Base-by-base conservation (phyloP, 2,329 filamentous ascomycete genomes). In the Monosporascus sp. region DNA sequence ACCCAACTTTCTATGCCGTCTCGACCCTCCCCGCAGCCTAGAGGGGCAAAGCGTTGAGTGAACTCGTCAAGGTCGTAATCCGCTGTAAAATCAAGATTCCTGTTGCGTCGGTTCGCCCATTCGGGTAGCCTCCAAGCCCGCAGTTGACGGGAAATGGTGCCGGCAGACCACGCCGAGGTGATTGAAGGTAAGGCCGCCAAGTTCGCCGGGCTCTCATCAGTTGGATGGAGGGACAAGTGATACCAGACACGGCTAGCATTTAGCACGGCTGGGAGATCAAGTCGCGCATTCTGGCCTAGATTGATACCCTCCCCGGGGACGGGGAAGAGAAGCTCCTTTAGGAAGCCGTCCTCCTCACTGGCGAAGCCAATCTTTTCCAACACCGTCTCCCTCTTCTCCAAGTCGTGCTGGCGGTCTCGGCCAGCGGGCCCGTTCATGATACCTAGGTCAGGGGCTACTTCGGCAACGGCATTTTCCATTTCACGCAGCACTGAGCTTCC, bases 11-110 rank as follows among this genome's bases (percentile, higher is more conserved):
- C 90, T 50, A 97, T 91, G 48, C 93, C 94, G 57, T 99, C 94
- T 57, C 85, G 85, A 53, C 94, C 94, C 59, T 96, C 90, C 62
- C 87, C 83, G 70, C 94, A 99, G 15, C 94, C 94, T 0, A 99
- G 80, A 6, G 83, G 77, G 5, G 85, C 78, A 67, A 97, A 99
- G 45, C 94, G 85, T 61, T 87, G 85, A 20, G 86, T 82, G 63
- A 99, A 97, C 68, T 99, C 94, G 17, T 96, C 90, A 5, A 92
- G 76, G 64, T 99, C 94, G 61, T 97, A 99, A 65, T 99, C 94
- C 1, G 92, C 90, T 0, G 94, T 99, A 70, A 96, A 99, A 67
- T 99, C 94, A 2, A 97, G 83, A 63, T 88, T 85, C 68, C 90
- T 90, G 69, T 92, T 95, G 49, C 94, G 84, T 52, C 93, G 86